Evolutionary conservation across 192 early-diverging fungal species (phyloP).

Genomic region (Phycomyces blakesleeanus): DNA sequence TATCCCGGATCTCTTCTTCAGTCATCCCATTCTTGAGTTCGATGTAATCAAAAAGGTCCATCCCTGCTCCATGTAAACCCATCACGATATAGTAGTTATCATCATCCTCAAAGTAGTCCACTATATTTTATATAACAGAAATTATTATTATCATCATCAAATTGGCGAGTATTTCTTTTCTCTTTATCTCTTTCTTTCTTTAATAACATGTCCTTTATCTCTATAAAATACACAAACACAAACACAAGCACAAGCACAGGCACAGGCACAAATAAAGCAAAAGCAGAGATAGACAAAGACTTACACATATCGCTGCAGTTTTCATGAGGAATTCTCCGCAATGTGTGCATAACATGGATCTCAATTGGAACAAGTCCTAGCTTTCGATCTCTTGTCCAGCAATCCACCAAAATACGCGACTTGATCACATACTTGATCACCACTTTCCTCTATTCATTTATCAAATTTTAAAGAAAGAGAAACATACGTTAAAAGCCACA

Average conservation of each 20-base stretch:
- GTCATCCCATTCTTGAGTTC: slow-evolving; percentile 56
- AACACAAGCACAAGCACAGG: no score
- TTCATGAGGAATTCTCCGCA: slow-evolving; percentile 50
- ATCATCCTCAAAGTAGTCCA: slow-evolving; percentile 74
- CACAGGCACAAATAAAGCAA: slow-evolving; percentile 22
- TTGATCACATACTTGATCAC: slow-evolving; percentile 76
- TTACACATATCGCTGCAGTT: slow-evolving; percentile 54
- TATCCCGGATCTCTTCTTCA: slow-evolving; percentile 48
- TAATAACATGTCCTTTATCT: no score
- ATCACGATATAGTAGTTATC: slow-evolving; percentile 70
- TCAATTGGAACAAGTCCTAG: slow-evolving; percentile 73
- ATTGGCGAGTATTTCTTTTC: no score
- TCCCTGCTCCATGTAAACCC: slow-evolving; percentile 50
- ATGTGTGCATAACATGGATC: slow-evolving; percentile 66
- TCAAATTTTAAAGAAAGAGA: no score
- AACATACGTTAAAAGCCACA: no score
- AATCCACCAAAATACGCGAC: slow-evolving; percentile 57
- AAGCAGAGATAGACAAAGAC: background rate
- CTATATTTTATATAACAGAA: no score
- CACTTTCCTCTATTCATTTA: slow-evolving; percentile 41
- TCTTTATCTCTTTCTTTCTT: no score
- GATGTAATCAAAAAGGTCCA: slow-evolving; percentile 71
- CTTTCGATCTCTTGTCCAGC: slow-evolving; percentile 64
- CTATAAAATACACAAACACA: no score
- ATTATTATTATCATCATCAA: no score